A percentile compares a stretch with the other conserved stretches of the same genome.
Evolutionary conservation across 345 rosid species (phyloP).

Genomic region (Eucalyptus victrix): DNA sequence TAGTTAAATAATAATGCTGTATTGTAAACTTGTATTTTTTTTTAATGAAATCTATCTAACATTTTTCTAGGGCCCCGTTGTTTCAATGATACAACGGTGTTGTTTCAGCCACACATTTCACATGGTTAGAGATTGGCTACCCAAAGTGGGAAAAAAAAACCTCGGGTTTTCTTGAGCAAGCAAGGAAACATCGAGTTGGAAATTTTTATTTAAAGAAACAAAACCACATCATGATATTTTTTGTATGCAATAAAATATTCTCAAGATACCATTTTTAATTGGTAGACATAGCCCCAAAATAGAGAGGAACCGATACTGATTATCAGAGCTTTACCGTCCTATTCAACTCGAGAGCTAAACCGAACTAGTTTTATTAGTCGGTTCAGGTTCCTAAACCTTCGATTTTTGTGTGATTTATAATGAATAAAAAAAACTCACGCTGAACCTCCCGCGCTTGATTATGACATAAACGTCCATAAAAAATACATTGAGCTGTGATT

Average conservation of each 20-base stretch:
- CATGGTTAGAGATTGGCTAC: neutral
- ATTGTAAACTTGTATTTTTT: neutral
- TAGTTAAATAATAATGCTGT: neutral
- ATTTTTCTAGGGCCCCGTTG: neutral
- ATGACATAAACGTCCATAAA: neutral
- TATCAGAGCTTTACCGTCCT: neutral
- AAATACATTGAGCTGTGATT: neutral
- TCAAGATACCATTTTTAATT: neutral
- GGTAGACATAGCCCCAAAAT: neutral
- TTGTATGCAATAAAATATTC: neutral
- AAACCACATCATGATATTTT: neutral
- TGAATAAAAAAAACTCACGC: neutral
- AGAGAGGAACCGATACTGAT: neutral
- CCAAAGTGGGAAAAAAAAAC: neutral
- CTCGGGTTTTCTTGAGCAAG: neutral
- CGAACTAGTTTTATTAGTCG: neutral
- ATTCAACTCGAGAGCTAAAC: neutral
- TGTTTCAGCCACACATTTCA: neutral
- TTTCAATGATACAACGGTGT: neutral
- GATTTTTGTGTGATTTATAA: neutral
- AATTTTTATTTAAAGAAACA: neutral
- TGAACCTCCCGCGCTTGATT: neutral
- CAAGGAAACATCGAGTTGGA: neutral
- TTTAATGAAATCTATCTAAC: neutral
- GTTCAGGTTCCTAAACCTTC: accelerated